These are phyloP conservation scores for Trametes cinnabarina DNA, from an alignment of 768 basidiomycete species.

Conservation along the genomic window DNA sequence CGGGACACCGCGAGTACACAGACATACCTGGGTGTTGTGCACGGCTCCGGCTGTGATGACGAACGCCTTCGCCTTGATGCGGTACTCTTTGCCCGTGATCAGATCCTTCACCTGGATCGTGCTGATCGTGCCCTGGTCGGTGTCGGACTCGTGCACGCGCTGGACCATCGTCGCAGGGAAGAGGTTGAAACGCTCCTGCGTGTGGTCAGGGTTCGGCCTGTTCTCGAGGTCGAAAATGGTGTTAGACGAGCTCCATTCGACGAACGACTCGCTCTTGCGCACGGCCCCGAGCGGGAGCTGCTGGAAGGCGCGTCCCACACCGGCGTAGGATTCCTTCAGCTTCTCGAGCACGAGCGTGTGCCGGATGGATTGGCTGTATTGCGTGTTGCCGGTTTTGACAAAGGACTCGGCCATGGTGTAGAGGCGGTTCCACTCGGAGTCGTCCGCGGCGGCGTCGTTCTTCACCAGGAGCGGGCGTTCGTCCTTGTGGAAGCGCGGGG, in stretches of 20 bases:
- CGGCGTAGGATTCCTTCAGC: constrained; percentile 9
- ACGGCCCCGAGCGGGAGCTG: constrained; percentile 25
- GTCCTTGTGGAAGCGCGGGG: constrained; percentile 15
- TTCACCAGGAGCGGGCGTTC: constrained; percentile 18
- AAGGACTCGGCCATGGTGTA: constrained; percentile 21
- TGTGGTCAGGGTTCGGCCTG: neutral
- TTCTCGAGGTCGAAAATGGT: constrained; percentile 12
- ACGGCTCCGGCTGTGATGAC: constrained; percentile 24
- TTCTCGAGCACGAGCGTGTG: constrained; percentile 24
- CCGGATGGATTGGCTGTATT: constrained; percentile 26
- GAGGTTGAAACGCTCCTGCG: constrained; percentile 12
- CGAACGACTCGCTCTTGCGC: constrained; percentile 21
- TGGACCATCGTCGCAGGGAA: constrained; percentile 22
- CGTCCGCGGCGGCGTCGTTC: neutral
- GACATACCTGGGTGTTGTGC: constrained; percentile 19
- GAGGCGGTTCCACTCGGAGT: constrained; percentile 18
- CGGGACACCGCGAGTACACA: too few relatives aligned
- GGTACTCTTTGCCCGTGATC: neutral
- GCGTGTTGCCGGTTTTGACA: constrained; percentile 18
- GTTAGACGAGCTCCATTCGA: constrained; percentile 24
- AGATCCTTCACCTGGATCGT: neutral
- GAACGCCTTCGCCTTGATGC: constrained; percentile 16
- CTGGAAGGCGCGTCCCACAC: constrained; percentile 6
- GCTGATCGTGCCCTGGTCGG: neutral
- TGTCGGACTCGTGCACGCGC: neutral